Percentiles rank a stretch among this genome's conserved stretches.
phyloP scores from a whole-genome alignment of 768 basidiomycete species.

The Sistotremastrum suecicum region DNA sequence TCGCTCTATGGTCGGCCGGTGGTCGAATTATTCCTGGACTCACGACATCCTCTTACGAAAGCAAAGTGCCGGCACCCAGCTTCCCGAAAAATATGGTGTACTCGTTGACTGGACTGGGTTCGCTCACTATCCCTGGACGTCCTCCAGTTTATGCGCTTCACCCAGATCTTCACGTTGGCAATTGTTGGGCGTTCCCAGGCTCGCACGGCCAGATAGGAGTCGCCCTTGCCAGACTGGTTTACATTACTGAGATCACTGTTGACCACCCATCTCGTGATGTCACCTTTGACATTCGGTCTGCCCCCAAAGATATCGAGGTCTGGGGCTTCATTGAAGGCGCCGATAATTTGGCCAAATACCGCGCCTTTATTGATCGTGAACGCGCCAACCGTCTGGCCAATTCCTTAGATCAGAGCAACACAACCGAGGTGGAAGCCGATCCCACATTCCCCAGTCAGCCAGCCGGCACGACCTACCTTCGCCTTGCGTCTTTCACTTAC shows the following conservation, averaged over 20 bases:
- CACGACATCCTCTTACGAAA: constrained; percentile 67
- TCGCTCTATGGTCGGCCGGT: constrained; percentile 72
- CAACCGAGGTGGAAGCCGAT: constrained; percentile 29
- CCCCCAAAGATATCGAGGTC: constrained; percentile 78
- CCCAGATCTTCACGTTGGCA: constrained; percentile 66
- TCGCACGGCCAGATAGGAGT: constrained; percentile 72
- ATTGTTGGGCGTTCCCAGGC: constrained; percentile 90
- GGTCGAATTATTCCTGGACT: constrained; percentile 69
- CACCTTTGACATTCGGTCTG: constrained; percentile 66
- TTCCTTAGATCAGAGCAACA: constrained; percentile 18
- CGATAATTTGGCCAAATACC: constrained; percentile 16
- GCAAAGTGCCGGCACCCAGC: constrained; percentile 31
- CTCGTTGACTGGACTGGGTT: constrained; percentile 42
- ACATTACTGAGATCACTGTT: constrained; percentile 47
- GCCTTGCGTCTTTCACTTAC: constrained; percentile 58
- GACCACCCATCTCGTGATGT: constrained; percentile 82
- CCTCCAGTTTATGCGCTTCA: constrained; percentile 82
- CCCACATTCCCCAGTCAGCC: constrained; percentile 25
- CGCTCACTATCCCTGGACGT: constrained; percentile 45
- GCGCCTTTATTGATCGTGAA: background rate
- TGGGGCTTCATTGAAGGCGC: constrained; percentile 75
- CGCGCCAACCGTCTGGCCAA: constrained; percentile 3
- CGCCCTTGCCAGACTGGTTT: constrained; percentile 46
- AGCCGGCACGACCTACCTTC: constrained; percentile 32
- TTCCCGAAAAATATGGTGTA: constrained; percentile 35